Evolutionary conservation across 371 early-diverging fungal genomes (phyloP).

Genomic region (Parasitella parasitica): DNA sequence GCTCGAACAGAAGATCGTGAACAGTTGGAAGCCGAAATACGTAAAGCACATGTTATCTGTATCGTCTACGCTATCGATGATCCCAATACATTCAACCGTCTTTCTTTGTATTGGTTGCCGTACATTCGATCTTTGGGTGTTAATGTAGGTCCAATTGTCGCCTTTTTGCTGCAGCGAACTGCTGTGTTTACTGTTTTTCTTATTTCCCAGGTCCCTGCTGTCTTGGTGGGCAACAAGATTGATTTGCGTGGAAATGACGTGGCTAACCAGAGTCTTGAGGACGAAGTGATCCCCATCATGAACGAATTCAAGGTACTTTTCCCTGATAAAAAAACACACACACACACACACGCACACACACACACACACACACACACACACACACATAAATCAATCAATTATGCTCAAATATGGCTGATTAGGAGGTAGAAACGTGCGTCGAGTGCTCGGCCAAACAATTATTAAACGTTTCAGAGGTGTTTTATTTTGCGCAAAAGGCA

Average conservation of each 20-base stretch:
- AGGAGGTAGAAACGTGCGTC: constrained; percentile 98
- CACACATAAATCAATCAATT: too few species aligned
- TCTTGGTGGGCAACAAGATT: constrained; percentile 97
- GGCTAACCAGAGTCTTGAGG: constrained; percentile 80
- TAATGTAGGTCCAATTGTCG: constrained; percentile 63
- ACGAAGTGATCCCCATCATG: constrained; percentile 95
- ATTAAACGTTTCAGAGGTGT: constrained; percentile 96
- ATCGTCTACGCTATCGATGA: constrained; percentile 92
- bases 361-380: too few species aligned
- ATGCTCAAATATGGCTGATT: too few species aligned
- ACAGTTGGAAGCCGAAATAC: constrained; percentile 85
- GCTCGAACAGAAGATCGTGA: constrained; percentile 87
- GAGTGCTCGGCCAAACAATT: constrained; percentile 96
- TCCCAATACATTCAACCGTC: constrained; percentile 77
- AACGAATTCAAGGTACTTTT: constrained; percentile 85
- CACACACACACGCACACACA: too few species aligned
- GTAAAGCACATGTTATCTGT: constrained; percentile 95
- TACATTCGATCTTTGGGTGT: constrained; percentile 87
- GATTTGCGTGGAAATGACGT: constrained; percentile 85
- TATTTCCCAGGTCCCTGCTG: constrained; percentile 77
- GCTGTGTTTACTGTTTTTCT: neutral
- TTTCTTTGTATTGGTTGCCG: constrained; percentile 91
- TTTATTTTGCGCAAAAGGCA: constrained; percentile 98
- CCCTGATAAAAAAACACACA: too few species aligned
- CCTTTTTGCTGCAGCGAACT: neutral